Conservation (phyloP, 2,329 filamentous ascomycete species). For the Paecilomyces fulvus region DNA sequence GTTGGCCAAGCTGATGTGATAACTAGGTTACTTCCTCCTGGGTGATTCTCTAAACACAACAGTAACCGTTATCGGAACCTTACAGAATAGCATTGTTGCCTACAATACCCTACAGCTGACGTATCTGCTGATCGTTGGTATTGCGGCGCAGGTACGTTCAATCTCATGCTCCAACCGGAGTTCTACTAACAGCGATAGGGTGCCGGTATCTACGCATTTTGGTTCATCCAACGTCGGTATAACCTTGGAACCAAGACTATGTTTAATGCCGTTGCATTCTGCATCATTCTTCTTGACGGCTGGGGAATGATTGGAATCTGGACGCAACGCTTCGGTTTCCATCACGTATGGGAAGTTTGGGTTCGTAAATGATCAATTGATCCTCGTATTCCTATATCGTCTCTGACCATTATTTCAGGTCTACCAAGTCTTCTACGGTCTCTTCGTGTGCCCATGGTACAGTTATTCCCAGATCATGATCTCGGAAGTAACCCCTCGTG, state of each 20-base stretch:
- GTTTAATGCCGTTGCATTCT: slow-evolving; percentile 57
- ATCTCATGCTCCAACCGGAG: not conserved
- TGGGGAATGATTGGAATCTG: slow-evolving; percentile 55
- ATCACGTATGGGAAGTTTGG: slow-evolving; percentile 48
- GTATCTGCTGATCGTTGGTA: slow-evolving; percentile 59
- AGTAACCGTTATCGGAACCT: slow-evolving; percentile 57
- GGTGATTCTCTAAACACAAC: slow-evolving; percentile 65
- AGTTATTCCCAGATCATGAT: slow-evolving; percentile 65
- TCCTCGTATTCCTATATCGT: not conserved
- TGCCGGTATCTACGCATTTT: slow-evolving; percentile 55
- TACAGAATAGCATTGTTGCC: slow-evolving; percentile 57
- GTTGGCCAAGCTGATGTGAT: not conserved
- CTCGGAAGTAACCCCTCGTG: slow-evolving; percentile 58
- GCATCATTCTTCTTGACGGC: slow-evolving; percentile 50
- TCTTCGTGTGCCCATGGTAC: slow-evolving; percentile 63
- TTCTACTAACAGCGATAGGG: slow-evolving; percentile 14
- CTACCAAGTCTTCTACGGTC: slow-evolving; percentile 51
- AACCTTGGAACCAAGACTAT: slow-evolving; percentile 56
- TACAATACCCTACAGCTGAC: slow-evolving; percentile 59
- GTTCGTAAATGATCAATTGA: slow-evolving; percentile 9
- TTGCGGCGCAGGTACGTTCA: slow-evolving; percentile 47
- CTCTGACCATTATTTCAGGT: slow-evolving; percentile 13
- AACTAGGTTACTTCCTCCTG: slow-evolving; percentile 53
- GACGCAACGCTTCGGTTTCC: slow-evolving; percentile 47
- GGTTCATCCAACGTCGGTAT: slow-evolving; percentile 53